A percentile compares a stretch with the other conserved stretches of the same genome.
These are phyloP conservation scores for Annona squamosa DNA, from an alignment of 164 flowering plant species.

Conservation along the genomic window DNA sequence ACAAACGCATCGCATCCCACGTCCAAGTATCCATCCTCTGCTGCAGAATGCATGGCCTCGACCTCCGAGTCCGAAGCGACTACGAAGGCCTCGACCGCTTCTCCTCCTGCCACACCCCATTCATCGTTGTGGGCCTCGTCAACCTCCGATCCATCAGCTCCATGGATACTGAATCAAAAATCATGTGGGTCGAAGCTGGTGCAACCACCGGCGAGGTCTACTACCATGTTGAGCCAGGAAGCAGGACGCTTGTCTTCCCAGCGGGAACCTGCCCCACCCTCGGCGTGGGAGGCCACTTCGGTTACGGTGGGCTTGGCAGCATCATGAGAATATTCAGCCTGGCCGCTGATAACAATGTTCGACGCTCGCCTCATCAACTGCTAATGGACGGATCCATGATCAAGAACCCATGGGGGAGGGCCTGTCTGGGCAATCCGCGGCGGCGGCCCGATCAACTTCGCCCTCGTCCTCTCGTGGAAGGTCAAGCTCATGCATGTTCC, in stretches of 20 bases:
- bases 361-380: slow-evolving; percentile 24
- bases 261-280: slow-evolving; percentile 12
- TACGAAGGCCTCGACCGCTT: slow-evolving; percentile 28
- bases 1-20: slow-evolving; percentile 8
- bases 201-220: slow-evolving; percentile 32
- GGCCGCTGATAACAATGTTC: slow-evolving; percentile 13
- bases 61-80: slow-evolving; percentile 24
- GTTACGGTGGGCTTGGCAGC: slow-evolving; percentile 13
- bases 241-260: slow-evolving; percentile 18
- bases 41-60: slow-evolving; percentile 9
- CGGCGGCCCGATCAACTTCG: slow-evolving; percentile 8
- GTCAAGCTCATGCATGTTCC: slow-evolving; percentile 9
- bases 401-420: slow-evolving; percentile 12
- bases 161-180: slow-evolving; percentile 12
- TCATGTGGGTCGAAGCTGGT: slow-evolving; percentile 27
- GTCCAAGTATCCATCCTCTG: slow-evolving; percentile 25
- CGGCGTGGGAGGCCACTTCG: slow-evolving; percentile 10
- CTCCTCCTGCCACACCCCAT: slow-evolving; percentile 9
- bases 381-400: slow-evolving; percentile 17
- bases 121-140: slow-evolving; percentile 20
- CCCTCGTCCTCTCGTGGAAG: slow-evolving; percentile 8
- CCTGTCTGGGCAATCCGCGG: slow-evolving; percentile 14
- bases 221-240: slow-evolving; percentile 19
- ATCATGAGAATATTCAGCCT: slow-evolving; percentile 12
- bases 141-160: slow-evolving; percentile 15